Percentiles rank a stretch among this genome's conserved stretches.
phyloP scores from a whole-genome alignment of 306 rosid genomes.

The Dicorynia guianensis region DNA sequence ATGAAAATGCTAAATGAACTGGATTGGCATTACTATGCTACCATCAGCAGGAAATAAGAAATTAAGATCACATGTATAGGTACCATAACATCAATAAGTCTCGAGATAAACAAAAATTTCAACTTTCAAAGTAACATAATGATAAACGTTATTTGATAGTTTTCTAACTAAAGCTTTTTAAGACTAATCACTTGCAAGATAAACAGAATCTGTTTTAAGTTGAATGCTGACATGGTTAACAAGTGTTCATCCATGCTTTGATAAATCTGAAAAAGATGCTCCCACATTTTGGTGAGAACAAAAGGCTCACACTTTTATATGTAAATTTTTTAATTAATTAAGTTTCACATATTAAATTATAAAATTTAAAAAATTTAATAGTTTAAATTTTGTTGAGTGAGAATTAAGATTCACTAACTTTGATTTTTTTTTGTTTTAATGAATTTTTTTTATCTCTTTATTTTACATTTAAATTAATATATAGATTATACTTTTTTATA shows the following conservation, averaged over 20 bases:
- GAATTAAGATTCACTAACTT: too few species aligned
- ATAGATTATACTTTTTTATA: too few species aligned
- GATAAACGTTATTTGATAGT: conserved; percentile 45
- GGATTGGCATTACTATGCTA: conserved; percentile 10
- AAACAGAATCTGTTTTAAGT: conserved; percentile 47
- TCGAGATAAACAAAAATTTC: conserved; percentile 10
- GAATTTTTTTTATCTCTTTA: too few species aligned
- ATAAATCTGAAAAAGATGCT: conserved; percentile 50
- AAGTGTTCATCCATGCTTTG: conserved; percentile 61
- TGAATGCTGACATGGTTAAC: conserved; percentile 48
- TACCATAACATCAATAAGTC: conserved; percentile 41
- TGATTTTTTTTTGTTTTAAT: too few species aligned
- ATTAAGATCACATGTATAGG: conserved; percentile 32
- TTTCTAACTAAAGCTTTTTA: conserved; percentile 34
- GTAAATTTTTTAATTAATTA: too few species aligned
- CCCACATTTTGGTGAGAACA: too few species aligned
- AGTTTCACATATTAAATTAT: too few species aligned
- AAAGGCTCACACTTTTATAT: too few species aligned
- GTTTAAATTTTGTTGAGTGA: too few species aligned
- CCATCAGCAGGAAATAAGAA: not conserved
- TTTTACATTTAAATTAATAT: too few species aligned
- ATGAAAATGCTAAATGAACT: conserved; percentile 20
- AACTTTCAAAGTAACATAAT: conserved; percentile 33
- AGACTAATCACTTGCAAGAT: conserved; percentile 45
- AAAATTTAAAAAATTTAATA: too few species aligned